Evolutionary conservation across 495 filamentous ascomycete genomes (phyloP), one percentile per base, ranked within the genome.

Genomic region (Podospora conica): DNA sequence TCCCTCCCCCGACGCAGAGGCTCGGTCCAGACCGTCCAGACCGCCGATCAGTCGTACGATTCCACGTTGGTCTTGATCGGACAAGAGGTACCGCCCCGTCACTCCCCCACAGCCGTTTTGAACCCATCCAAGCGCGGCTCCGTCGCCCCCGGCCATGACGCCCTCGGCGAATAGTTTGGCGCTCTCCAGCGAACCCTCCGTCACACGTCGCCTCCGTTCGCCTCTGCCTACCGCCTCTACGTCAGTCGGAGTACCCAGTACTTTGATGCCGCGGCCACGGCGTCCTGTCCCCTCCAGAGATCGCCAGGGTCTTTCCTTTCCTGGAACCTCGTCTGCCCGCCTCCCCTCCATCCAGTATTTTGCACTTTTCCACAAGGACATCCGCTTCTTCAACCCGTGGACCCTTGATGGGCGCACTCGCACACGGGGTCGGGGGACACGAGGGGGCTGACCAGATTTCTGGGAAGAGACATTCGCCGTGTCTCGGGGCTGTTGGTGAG

Each of bases 271-370:
- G 54, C 54, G 54, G 54, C 54, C 54, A n/a, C 27, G 58, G n/a
- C 58, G 25, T 20, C 21, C 27, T 27, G 25, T 63, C 55, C 53
- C 53, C 63, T 68, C 40, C 40, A 48, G 55, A 31, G 76, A 78
- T 76, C 76, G 66, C 72, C 74, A 77, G 76, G 76, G 76, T 77
- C 76, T 77, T 75, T 69, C 71, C 71, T 18, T 40, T 72, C 57
- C 31, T 9, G 65, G 56, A n/a, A 9, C 21, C 59, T 11, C 27
- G 9, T 61, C 25, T 58, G n/a, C 25, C 53, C 53, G 20, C 31
- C 27, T 54, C 15, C 27, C 33, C 60, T 31, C 33, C 40, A 53
- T 22, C 23, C 25, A 53, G 54, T 31, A 23, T 61, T 27, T 29
- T 25, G 25, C 58, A 21, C 58, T 29, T 59, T 29, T 56, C 15